Base-by-base conservation (phyloP, 305 asterid genomes). In the Solanum aculeatissimum region DNA sequence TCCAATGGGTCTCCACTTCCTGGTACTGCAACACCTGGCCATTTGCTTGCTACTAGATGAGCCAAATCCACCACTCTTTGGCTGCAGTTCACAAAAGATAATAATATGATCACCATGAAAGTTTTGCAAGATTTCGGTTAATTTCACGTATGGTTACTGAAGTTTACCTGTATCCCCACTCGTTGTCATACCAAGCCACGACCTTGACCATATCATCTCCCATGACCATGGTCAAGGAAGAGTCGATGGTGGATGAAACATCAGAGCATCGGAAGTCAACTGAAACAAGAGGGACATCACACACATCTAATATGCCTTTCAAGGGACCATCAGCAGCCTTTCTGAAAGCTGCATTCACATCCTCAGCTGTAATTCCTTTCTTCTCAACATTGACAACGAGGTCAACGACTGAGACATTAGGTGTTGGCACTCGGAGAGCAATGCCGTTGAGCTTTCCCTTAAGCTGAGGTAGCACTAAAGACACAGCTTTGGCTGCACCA, bases 201-300 rank as follows among this genome's bases (percentile, higher is more conserved):
- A 95, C 98, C 90, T 95, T 95, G 27, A 95, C 97, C 98, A 95
- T 95, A 85, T 95, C 99, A 74, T 93, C 99, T 85, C 98, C 99
- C 99, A 95, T 95, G 2, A 95, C 97, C 98, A 95, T 95, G 3
- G 99, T 95, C 92, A 95, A 87, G 10, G 98, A 92, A 16, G 98
- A 91, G 74, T 95, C 98, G 16, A 95, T 93, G 84, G 94, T 91
- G 81, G 95, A 85, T 2, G 99, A 95, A 49, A 94, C 97, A 71
- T 95, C 98, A 8, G 92, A 72, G 91, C 97, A 91, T 62, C 97
- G 84, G 91, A 95, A 95, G 84, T 95, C 99, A 27, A 93, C 95
- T 0, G 98, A 95, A 15, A 95, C 98, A 69, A 95, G 97, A 43
- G 98, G 99, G 0, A 10, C 92, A 49, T 95, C 97, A n/a, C 99